Base-by-base conservation (phyloP, 2,329 filamentous ascomycete species). In the Colletotrichum sojae region DNA sequence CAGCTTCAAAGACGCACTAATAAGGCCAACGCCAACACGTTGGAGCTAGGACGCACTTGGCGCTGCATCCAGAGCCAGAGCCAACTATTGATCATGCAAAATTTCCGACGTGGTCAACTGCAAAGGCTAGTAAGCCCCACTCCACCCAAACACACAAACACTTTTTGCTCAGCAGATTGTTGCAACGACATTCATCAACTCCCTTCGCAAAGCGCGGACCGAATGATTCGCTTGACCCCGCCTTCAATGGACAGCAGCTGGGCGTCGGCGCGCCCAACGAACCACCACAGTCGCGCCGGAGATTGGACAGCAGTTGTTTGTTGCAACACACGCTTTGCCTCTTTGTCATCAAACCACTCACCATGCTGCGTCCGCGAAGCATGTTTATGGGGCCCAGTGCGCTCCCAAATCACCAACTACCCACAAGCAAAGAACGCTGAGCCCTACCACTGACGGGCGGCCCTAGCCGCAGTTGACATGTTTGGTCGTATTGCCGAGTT, bases 41-140 rank as follows among this genome's bases (percentile, higher is more conserved):
- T 59, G 54, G 31, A 55, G 49, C 61, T 49, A 53, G 27, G 25
- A 31, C 54, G 40, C 10, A 39, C 31, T 36, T 43, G 55, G 61
- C 40, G 46, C 48, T 15, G 36, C n/a, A 49, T 25, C 27, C 56
- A 51, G 25, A 65, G 49, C 61, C 46, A 53, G 59, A 43, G 53
- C 36, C 51, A 55, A 51, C 48, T 69, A 66, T 59, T 60, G 62
- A 69, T 66, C 36, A 13, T 27, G 43, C 43, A 51, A 59, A 65
- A 27, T 62, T 54, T 53, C 66, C 65, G 5, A 53, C 45, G 16
- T 36, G 20, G 40, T 43, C 16, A 22, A 53, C 20, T n/a, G 20
- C 25, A 18, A 20, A 52, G 12, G 27, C 58, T 15, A n/a, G n/a
- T n/a, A 31, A 36, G 43, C 58, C 22, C 51, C 58, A 62, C 63